Percentiles rank a stretch among this genome's conserved stretches.
Evolutionary conservation across 495 filamentous ascomycete species (phyloP).

Genomic region (Aspergillus sclerotiicarbonarius): DNA sequence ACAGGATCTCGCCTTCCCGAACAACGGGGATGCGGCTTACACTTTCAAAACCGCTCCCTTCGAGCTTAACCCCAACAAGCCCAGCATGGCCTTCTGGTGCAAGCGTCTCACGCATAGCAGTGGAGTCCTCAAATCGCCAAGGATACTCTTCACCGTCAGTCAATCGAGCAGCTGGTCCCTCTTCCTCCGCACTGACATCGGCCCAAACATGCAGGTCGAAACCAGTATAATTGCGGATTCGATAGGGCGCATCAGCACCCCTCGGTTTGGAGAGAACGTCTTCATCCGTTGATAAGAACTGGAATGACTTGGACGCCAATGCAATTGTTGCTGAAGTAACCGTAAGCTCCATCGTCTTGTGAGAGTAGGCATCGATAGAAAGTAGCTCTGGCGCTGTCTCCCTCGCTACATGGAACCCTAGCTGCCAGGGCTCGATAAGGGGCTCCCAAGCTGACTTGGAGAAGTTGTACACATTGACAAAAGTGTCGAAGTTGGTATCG

Average conservation of each 20-base stretch:
- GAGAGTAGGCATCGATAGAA: conserved; percentile 80
- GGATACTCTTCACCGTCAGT: conserved; percentile 86
- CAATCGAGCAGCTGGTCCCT: conserved; percentile 72
- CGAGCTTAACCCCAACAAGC: conserved; percentile 76
- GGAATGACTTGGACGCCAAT: conserved; percentile 83
- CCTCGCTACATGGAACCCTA: conserved; percentile 85
- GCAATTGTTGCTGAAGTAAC: conserved; percentile 93
- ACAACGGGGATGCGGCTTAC: conserved; percentile 85
- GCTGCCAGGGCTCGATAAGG: conserved; percentile 91
- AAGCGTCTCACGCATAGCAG: conserved; percentile 87
- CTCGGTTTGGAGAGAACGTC: conserved; percentile 93
- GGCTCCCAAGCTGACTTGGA: conserved; percentile 98
- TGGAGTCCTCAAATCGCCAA: conserved; percentile 96
- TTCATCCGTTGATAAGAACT: conserved; percentile 84
- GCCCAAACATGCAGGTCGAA: conserved; percentile 85
- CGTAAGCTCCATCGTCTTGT: conserved; percentile 86
- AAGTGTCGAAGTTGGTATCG: conserved; percentile 86
- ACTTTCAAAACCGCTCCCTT: conserved; percentile 90
- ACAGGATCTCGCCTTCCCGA: conserved; percentile 89
- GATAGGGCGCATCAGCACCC: conserved; percentile 86
- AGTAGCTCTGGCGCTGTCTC: conserved; percentile 71
- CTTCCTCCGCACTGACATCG: conserved; percentile 60
- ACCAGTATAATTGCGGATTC: conserved; percentile 91
- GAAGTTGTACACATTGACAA: conserved; percentile 97
- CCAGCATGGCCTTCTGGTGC: conserved; percentile 76